These are phyloP conservation scores for Coprinopsis strossmayeri DNA, from an alignment of 768 basidiomycete species.

Conservation along the genomic window DNA sequence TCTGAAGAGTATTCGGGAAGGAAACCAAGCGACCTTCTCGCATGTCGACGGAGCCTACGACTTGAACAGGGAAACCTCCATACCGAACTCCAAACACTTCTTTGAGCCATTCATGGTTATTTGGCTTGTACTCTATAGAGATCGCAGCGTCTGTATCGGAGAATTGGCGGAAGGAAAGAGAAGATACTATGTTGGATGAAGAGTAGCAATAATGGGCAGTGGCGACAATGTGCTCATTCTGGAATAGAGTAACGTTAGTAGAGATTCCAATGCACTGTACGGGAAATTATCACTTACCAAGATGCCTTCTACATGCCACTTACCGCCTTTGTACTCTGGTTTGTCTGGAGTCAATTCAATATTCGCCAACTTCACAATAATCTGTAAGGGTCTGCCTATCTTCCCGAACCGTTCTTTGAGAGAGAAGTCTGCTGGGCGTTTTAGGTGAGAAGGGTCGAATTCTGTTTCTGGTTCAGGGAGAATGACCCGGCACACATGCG, in stretches of 20 bases:
- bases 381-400: slow-evolving; percentile 12
- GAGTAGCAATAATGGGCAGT: slow-evolving; percentile 23
- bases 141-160: not conserved
- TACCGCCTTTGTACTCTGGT: slow-evolving; percentile 13
- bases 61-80: slow-evolving; percentile 12
- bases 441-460: not conserved
- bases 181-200: slow-evolving; percentile 25
- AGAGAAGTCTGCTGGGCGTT: not conserved
- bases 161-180: slow-evolving; percentile 15
- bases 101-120: slow-evolving; percentile 17
- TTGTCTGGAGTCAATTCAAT: slow-evolving; percentile 16
- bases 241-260: slow-evolving; percentile 17
- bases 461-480: slow-evolving; percentile 1
- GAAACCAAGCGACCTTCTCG: slow-evolving; percentile 22
- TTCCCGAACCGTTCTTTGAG: slow-evolving; percentile 2
- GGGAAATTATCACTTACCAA: slow-evolving; percentile 8
- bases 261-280: slow-evolving; percentile 4
- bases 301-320: slow-evolving; percentile 17
- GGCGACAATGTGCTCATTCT: slow-evolving; percentile 23
- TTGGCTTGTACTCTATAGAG: slow-evolving; percentile 15
- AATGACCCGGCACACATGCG: not conserved
- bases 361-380: slow-evolving; percentile 19
- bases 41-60: slow-evolving; percentile 22
- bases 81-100: slow-evolving; percentile 15
- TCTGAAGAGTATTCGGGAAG: slow-evolving; percentile 32